Conservation (phyloP, 2,329 filamentous ascomycete genomes). For the Hypoxylon sp. region DNA sequence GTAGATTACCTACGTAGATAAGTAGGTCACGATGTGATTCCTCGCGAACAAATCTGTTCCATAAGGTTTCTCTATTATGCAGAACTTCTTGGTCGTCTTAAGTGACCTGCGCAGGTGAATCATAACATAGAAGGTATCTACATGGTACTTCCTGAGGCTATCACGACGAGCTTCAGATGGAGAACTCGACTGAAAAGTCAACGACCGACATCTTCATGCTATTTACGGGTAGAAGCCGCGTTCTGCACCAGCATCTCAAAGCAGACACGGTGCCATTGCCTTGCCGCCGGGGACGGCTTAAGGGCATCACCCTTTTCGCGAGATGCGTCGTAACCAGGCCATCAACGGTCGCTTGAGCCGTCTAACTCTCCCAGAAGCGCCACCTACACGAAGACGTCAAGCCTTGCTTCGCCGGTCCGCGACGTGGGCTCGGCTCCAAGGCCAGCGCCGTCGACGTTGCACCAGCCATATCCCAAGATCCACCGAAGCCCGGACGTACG, state of each 20-base stretch:
- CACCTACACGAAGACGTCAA: slow-evolving; percentile 62
- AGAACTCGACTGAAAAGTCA: background rate
- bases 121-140: too few relatives aligned
- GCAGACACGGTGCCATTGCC: slow-evolving; percentile 69
- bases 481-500: slow-evolving; percentile 54
- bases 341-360: slow-evolving; percentile 49
- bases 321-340: slow-evolving; percentile 56
- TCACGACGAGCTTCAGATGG: background rate
- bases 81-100: too few relatives aligned
- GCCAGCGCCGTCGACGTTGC: slow-evolving; percentile 62
- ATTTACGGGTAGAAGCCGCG: slow-evolving; percentile 54
- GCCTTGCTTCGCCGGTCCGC: slow-evolving; percentile 60
- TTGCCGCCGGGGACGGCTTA: slow-evolving; percentile 71
- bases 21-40: too few relatives aligned
- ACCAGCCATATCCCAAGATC: slow-evolving; percentile 66
- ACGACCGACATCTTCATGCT: background rate
- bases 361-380: slow-evolving; percentile 58
- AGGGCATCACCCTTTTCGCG: slow-evolving; percentile 62
- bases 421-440: slow-evolving; percentile 63
- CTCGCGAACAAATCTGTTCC: too few relatives aligned
- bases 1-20: too few relatives aligned
- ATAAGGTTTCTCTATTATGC: too few relatives aligned
- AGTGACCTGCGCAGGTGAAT: too few relatives aligned
- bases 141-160: too few relatives aligned
- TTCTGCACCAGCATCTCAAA: slow-evolving; percentile 62